Base-by-base conservation (phyloP, 495 filamentous ascomycete genomes). In the Trichoderma asperelloides region DNA sequence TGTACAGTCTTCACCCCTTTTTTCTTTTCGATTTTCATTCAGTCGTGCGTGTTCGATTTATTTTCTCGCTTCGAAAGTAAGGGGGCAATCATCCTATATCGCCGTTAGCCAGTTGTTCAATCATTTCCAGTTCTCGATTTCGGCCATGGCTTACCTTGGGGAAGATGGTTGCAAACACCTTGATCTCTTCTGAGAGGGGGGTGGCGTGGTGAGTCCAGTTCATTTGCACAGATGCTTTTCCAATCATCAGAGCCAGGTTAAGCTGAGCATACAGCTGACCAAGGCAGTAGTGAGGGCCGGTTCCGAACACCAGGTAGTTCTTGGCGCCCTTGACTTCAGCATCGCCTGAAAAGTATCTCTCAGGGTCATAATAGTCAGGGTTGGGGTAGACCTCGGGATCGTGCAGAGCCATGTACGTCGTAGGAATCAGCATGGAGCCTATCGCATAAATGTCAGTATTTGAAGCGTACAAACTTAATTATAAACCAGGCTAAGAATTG, bases 91-190 rank as follows among this genome's bases (percentile, higher is more conserved):
- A 71, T 88, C 86, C 85, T 87, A 18, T 8, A 33, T 39, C 25
- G 7, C 16, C 18, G 65, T 60, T 41, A 65, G 64, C 64, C 12
- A 64, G 2, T 7, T 37, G 2, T 37, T 8, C 33, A 37, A 37
- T 8, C 9, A 37, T 37, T 21, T n/a, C 16, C 47, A 12, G 7
- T 25, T n/a, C 6, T 51, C n/a, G 6, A 25, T 18, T 21, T n/a
- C n/a, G 18, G 1, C 23, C 47, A 51, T 25, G 2, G 78, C 88
- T 78, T 82, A 96, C 93, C 89, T 90, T 88, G 63, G 95, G 95
- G 84, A 98, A 98, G 67, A 98, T 95, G 28, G 92, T 96, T 12
- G 96, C 95, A 79, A 98, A 98, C 66, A 98, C 94, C 83, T 97
- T 93, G 77, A 98, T 98, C 75, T 96, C 88, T 79, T 98, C 96